phyloP scores from a whole-genome alignment of 2,329 filamentous ascomycete genomes.

The Dothistroma septosporum region DNA sequence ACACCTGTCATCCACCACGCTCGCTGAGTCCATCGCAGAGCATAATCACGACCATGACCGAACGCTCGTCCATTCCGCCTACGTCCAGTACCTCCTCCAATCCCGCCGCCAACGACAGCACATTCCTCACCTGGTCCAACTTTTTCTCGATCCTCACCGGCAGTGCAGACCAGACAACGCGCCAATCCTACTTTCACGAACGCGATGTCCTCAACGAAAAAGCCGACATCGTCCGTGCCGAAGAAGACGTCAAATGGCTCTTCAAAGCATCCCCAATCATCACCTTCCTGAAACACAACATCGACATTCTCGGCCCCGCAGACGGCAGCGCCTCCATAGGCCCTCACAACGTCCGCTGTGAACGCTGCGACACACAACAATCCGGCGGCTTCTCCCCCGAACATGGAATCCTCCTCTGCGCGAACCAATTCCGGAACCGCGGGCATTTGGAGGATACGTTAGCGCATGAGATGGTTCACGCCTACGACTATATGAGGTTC shows the following conservation, averaged over 20 bases:
- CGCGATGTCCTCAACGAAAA: conserved; percentile 72
- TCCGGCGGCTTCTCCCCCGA: conserved; percentile 80
- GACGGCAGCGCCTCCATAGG: conserved; percentile 59
- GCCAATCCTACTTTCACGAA: conserved; percentile 71
- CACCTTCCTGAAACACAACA: conserved; percentile 79
- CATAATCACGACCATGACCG: conserved; percentile 12
- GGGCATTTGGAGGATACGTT: conserved; percentile 89
- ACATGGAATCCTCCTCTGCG: conserved; percentile 86
- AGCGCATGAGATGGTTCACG: conserved; percentile 96
- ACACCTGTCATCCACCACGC: too few relatives aligned
- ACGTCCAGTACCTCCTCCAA: conserved; percentile 3
- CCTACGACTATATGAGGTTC: conserved; percentile 87
- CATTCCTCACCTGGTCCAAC: conserved; percentile 66
- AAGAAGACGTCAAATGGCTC: conserved; percentile 76
- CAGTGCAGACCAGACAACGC: conserved; percentile 63
- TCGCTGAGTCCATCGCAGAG: too few relatives aligned
- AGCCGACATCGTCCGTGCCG: conserved; percentile 74
- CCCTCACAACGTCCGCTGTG: conserved; percentile 71
- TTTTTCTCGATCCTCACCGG: conserved; percentile 80
- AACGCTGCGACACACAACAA: conserved; percentile 68
- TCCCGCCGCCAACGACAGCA: conserved; percentile 23
- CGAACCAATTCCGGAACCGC: conserved; percentile 78
- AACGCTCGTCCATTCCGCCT: conserved; percentile 9
- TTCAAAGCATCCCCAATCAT: conserved; percentile 81
- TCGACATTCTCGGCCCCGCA: conserved; percentile 63